These are phyloP conservation scores for Acacia confusa DNA, from an alignment of 306 rosid species.

Conservation along the genomic window DNA sequence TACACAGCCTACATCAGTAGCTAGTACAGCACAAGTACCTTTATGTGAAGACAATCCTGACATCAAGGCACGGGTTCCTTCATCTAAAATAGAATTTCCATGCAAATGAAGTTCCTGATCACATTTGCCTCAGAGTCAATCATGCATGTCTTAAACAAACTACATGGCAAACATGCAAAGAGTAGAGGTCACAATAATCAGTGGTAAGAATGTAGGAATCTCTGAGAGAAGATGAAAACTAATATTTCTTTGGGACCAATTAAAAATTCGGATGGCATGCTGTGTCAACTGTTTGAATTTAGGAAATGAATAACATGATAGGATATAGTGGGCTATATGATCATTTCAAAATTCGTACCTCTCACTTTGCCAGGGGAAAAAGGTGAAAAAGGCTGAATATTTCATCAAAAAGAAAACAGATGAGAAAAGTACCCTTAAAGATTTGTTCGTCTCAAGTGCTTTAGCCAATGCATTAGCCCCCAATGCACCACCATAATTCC, in stretches of 20 bases:
- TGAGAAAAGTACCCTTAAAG: slow-evolving; percentile 70
- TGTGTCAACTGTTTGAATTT: slow-evolving; percentile 7
- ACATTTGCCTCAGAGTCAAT: slow-evolving; percentile 27
- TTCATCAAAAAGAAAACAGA: slow-evolving; percentile 32
- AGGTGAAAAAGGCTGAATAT: slow-evolving; percentile 8
- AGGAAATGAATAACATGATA: slow-evolving; percentile 11
- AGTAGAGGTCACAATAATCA: slow-evolving; percentile 18
- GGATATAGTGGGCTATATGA: slow-evolving; percentile 12
- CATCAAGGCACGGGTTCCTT: slow-evolving; percentile 82
- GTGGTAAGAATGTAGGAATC: slow-evolving; percentile 5
- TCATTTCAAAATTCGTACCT: slow-evolving; percentile 15
- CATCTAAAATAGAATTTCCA: slow-evolving; percentile 96
- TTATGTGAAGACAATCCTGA: slow-evolving; percentile 69
- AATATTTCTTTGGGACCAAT: slow-evolving; percentile 11
- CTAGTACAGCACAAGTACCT: slow-evolving; percentile 51
- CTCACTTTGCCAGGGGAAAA: neutral
- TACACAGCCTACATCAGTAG: slow-evolving; percentile 22
- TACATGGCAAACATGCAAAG: slow-evolving; percentile 21
- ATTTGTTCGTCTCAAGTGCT: slow-evolving; percentile 92
- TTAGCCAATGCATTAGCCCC: slow-evolving; percentile 95
- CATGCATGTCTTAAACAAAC: slow-evolving; percentile 28
- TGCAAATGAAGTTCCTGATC: slow-evolving; percentile 89
- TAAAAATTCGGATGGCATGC: slow-evolving; percentile 10
- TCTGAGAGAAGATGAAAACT: slow-evolving; percentile 17
- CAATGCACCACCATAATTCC: slow-evolving; percentile 97